These are phyloP conservation scores for Fusarium keratoplasticum DNA, from an alignment of 2,329 filamentous ascomycete species.

Conservation along the genomic window DNA sequence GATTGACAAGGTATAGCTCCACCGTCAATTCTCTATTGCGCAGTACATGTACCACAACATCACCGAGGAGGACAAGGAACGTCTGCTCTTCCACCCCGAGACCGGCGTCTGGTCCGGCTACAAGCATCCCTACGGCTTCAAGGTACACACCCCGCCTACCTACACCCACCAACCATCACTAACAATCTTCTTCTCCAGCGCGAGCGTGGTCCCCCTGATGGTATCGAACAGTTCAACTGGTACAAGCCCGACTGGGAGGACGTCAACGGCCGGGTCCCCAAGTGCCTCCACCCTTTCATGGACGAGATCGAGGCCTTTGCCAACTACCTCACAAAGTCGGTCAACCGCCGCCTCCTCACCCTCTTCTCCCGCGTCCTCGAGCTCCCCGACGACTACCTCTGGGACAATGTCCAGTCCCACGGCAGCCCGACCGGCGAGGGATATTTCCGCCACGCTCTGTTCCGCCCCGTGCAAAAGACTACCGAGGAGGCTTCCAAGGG, in stretches of 20 bases:
- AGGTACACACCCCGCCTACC: constrained; percentile 33
- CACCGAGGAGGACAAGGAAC: constrained; percentile 60
- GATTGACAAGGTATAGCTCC: constrained; percentile 49
- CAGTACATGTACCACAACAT: constrained; percentile 64
- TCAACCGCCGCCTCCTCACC: constrained; percentile 36
- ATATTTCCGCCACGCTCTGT: constrained; percentile 35
- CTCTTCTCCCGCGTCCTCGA: constrained; percentile 37
- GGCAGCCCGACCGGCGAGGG: constrained; percentile 37
- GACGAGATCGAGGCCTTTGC: constrained; percentile 34
- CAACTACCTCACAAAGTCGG: constrained; percentile 33
- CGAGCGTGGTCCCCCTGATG: constrained; percentile 56
- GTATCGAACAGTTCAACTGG: constrained; percentile 67
- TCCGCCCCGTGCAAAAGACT: constrained; percentile 30
- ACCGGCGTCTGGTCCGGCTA: constrained; percentile 61
- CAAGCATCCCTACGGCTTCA: constrained; percentile 61
- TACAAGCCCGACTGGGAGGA: constrained; percentile 60
- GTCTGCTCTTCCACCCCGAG: constrained; percentile 59
- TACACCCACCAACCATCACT: background rate
- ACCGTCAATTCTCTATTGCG: constrained; percentile 62
- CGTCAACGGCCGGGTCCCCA: constrained; percentile 53
- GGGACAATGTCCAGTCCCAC: constrained; percentile 37
- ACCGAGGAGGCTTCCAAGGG: constrained; percentile 35
- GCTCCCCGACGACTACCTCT: constrained; percentile 36
- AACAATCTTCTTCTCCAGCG: constrained; percentile 43
- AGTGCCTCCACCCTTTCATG: constrained; percentile 54